Base-by-base conservation (phyloP, 2,329 filamentous ascomycete genomes). In the Piedraia hortae region DNA sequence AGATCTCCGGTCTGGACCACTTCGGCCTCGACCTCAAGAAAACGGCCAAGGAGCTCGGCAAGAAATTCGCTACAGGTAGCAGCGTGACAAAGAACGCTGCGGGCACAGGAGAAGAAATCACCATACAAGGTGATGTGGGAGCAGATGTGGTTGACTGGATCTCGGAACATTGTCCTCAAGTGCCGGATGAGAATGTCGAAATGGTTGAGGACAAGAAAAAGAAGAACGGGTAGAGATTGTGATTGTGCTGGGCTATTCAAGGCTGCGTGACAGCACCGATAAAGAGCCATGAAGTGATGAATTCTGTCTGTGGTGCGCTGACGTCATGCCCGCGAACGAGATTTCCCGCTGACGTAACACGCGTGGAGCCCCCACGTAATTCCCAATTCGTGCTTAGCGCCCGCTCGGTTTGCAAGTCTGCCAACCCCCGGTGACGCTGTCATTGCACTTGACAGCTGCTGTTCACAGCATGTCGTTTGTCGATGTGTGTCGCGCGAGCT, bases 11-110 rank as follows among this genome's bases (percentile, higher is more conserved):
- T 0, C 56, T 97, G 10, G 85, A 97, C 45, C 66, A 70, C 0
- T 89, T 91, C 39, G 77, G 77, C 0, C 47, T 93, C 18, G 82
- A 93, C 25, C 59, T 91, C 39, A 97, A 97, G 50, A 93, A 91
- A 53, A 18, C 21, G 10, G 69, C 80, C 26, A 93, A 93, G 55
- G 85, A 93, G 40, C 68, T 93, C 34, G 85, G 85, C 30, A 97
- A 93, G 62, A 93, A 91, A 51, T 93, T 97, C 42, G 85, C 85
- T 14, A 93, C 85, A 6, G 85, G 85, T 1, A 71, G 68, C 9
- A 80, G 70, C 19, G 85, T 97, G 19, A 93, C 82, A 5, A 90
- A 91, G 51, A 62, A 72, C 2, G 34, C 42, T 15, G 77, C 75
- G 11, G 73, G 73, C 10, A 26, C 25, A 10, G 42, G 42, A 4